A percentile compares a stretch with the other conserved stretches of the same genome.
Conservation (phyloP, 768 basidiomycete species). For the Trametes elegans region DNA sequence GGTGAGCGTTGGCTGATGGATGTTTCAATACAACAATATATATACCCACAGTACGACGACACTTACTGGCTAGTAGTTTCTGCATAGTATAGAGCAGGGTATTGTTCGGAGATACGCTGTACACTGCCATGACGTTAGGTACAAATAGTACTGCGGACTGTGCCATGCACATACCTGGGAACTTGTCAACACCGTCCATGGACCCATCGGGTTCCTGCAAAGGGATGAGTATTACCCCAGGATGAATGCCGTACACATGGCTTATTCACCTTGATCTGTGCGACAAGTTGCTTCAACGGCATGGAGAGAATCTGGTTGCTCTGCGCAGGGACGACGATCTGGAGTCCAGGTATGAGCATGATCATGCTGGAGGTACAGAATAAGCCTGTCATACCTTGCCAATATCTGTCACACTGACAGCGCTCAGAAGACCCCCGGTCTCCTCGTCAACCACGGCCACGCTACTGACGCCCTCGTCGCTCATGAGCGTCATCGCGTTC, state of each 20-base stretch:
- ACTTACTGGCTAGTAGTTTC: conserved; percentile 80
- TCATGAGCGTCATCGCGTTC: conserved; percentile 85
- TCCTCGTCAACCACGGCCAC: conserved; percentile 74
- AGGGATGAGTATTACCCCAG: not conserved
- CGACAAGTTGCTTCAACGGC: conserved; percentile 67
- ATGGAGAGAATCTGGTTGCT: conserved; percentile 74
- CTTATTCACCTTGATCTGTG: conserved; percentile 70
- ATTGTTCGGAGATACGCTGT: conserved; percentile 66
- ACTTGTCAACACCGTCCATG: conserved; percentile 76
- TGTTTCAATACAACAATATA: no score
- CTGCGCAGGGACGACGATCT: conserved; percentile 79
- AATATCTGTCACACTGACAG: conserved; percentile 81
- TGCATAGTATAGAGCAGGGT: conserved; percentile 70
- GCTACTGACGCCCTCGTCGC: conserved; percentile 81
- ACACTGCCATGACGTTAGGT: conserved; percentile 44
- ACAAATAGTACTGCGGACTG: not conserved
- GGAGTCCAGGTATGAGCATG: not conserved
- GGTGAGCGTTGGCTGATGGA: conserved; percentile 66
- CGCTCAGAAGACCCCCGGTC: conserved; percentile 60
- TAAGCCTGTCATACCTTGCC: conserved; percentile 51
- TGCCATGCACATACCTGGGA: conserved; percentile 52
- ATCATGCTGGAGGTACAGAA: not conserved
- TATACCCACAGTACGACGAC: not conserved
- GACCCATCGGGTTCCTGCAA: conserved; percentile 66
- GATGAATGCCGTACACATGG: not conserved